Percentiles rank a stretch among this genome's conserved stretches.
Evolutionary conservation across 805 yeast species (phyloP).

Genomic region (Ogataea naganishii): DNA sequence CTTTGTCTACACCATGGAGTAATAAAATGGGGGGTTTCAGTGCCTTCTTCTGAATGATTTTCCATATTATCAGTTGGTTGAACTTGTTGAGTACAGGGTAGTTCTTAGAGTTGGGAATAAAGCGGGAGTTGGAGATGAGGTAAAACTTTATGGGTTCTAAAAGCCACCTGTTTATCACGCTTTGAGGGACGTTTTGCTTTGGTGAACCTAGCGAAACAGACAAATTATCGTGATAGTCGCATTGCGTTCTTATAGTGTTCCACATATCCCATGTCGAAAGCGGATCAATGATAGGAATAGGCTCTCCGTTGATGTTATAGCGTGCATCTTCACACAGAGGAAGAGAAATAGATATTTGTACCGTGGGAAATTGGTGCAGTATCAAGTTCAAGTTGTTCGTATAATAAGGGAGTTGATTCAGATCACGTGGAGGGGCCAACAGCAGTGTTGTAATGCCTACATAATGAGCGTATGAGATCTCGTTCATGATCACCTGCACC

Average conservation of each 20-base stretch:
- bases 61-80: constrained; percentile 40
- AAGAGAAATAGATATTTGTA: constrained; percentile 36
- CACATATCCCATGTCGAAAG: constrained; percentile 69
- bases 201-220: constrained; percentile 77
- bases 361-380: constrained; percentile 20
- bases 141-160: constrained; percentile 58
- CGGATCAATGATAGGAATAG: constrained; percentile 26
- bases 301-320: constrained; percentile 14
- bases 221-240: constrained; percentile 44
- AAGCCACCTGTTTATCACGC: constrained; percentile 52
- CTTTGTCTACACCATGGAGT: constrained; percentile 46
- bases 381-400: constrained; percentile 26
- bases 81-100: constrained; percentile 59
- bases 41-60: constrained; percentile 32
- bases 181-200: constrained; percentile 40
- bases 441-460: constrained; percentile 49
- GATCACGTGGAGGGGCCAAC: constrained; percentile 56
- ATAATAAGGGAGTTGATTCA: constrained; percentile 44
- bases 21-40: constrained; percentile 33
- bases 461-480: constrained; percentile 48
- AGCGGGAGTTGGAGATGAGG: constrained; percentile 45
- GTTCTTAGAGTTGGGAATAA: constrained; percentile 48
- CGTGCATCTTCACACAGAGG: constrained; percentile 38
- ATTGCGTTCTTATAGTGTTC: constrained; percentile 52
- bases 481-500: constrained; percentile 47